These are phyloP conservation scores for Larix sibirica DNA, from an alignment of 83 land plant species.

Conservation along the genomic window DNA sequence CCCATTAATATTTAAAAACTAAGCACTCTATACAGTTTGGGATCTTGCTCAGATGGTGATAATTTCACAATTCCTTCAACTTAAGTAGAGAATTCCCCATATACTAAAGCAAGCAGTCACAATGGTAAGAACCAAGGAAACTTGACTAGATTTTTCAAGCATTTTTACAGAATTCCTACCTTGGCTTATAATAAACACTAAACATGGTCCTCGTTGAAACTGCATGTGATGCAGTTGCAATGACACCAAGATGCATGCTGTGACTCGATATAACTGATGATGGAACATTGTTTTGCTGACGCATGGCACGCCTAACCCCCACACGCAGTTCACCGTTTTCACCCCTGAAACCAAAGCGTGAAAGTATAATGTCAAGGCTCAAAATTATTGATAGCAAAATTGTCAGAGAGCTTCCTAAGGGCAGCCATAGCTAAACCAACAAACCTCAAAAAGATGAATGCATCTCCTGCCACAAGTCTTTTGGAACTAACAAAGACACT, in stretches of 20 bases:
- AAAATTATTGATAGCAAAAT: not conserved
- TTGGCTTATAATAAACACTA: conserved; percentile 60
- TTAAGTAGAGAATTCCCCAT: not conserved
- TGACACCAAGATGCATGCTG: conserved; percentile 74
- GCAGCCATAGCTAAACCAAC: not conserved
- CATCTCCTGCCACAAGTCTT: conserved; percentile 86
- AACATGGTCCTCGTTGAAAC: conserved; percentile 45
- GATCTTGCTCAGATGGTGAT: not conserved
- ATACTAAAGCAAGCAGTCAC: conserved; percentile 4
- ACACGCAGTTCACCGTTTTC: conserved; percentile 62
- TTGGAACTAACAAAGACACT: conserved; percentile 83
- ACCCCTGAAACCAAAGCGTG: conserved; percentile 32
- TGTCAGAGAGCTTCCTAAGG: not conserved
- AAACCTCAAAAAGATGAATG: conserved; percentile 83
- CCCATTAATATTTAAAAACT: not conserved
- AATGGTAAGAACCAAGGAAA: not conserved
- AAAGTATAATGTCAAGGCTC: not conserved
- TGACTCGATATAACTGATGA: conserved; percentile 54
- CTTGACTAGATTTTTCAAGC: not conserved
- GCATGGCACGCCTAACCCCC: conserved; percentile 61
- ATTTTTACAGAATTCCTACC: conserved; percentile 22
- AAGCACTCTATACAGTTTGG: too few species aligned
- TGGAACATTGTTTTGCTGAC: conserved; percentile 42
- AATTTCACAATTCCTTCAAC: not conserved
- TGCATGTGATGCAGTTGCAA: conserved; percentile 67